Base-by-base conservation (phyloP, 2,329 filamentous ascomycete species). In the Huntiella bhutanensis region DNA sequence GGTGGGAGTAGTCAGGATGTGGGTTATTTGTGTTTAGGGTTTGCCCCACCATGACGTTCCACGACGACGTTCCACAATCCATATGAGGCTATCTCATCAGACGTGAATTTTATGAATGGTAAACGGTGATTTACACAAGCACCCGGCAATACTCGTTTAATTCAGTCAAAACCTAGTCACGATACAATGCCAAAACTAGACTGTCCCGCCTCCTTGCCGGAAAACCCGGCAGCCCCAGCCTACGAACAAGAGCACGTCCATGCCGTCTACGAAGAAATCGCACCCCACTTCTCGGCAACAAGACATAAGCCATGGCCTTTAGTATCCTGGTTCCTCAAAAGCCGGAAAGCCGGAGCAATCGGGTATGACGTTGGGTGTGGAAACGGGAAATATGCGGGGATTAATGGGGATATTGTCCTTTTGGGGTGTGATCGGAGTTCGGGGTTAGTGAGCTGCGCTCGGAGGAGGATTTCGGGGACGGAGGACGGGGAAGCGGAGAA, bases 311-410 rank as follows among this genome's bases (percentile, higher is more conserved):
- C 91, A 51, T 98, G 91, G 91, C 91, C 91, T 16, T 80, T 92
- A 54, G 82, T 96, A 47, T 75, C 86, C 52, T 67, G 68, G 33
- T 96, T 95, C 59, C 71, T 96, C 33, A 64, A 68, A 43, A 64
- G 66, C 32, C 72, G 82, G 41, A 58, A 69, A 0, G 64, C 76
- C 10, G 88, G 87, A 19, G 73, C 82, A 43, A 64, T 96, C 47
- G 91, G 91, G 7, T 69, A 94, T 32, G 91, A 98, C 62, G 70
- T 96, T 48, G 91, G 91, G 51, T 96, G 91, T 63, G 91, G 91
- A 50, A 98, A 98, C 64, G 91, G 91, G 54, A 96, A 96, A 68
- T 95, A 96, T 60, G 67, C 96, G 51, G 67, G 72, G 50, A 81
- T 93, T 48, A 92, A 92, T 62, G 70, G 69, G 16, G 63, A 74